Base-by-base conservation (phyloP, 805 yeast genomes). In the Cyberlindnera misumaiensis region DNA sequence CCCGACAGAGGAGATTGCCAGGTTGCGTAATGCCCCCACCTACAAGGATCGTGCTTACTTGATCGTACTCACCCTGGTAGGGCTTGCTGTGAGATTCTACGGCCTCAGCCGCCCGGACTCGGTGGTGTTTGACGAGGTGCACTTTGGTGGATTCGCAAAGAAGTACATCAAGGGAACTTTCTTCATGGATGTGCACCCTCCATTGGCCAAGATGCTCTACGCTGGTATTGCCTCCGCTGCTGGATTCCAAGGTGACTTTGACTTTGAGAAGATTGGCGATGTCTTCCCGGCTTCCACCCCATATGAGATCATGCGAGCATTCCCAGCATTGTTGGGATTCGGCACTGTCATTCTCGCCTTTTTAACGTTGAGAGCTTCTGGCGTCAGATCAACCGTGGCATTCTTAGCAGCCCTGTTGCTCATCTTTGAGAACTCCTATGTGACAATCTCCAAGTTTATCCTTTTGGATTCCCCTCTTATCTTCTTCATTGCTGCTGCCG, bases 91-190 rank as follows among this genome's bases (percentile, higher is more conserved):
- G 35, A 77, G 99, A 49, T 66, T 83, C 38, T 65, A 68, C 47
- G 65, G 72, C 38, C 65, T 93, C 42, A 65, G 72, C 20, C 55
- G 64, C 45, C 99, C 99, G 29, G 63, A 77, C 51, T 77, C 89
- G 22, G 94, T 88, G 28, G 95, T 90, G 11, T 85, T 85, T 48
- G 96, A 88, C 60, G 98, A 90, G 60, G 93, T 84, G 30, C 95
- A 85, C 62, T 93, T 93, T 53, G 98, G 98, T 40, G 94, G 94
- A n/a, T 93, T 90, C 64, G 95, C 96, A 25, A 72, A 81, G 42
- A 79, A 84, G 61, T 93, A 88, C 64, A 70, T 79, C 38, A 60
- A 64, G 38, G 84, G 86, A 14, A 60, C 60, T 13, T 82, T 68
- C 54, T 83, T 82, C 60, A 70, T 82, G 73, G 89, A 80, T 57